A percentile compares a stretch with the other conserved stretches of the same genome.
phyloP scores from a whole-genome alignment of 148 eudicot species.

The Rhododendron henanense region DNA sequence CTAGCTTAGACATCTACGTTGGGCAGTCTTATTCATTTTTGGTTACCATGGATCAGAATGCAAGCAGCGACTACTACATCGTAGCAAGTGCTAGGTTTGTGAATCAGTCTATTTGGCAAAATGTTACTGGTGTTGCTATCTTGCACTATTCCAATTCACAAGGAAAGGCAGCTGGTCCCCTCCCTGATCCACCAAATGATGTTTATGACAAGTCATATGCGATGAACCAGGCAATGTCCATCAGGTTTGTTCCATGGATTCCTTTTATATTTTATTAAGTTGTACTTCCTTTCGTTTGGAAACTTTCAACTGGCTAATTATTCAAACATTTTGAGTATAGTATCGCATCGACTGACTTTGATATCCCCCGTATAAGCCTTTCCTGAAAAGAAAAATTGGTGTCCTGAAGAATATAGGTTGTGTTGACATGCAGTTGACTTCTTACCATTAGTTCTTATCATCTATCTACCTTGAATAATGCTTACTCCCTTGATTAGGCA shows the following conservation, averaged over 20 bases:
- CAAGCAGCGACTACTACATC: slow-evolving; percentile 86
- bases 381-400: not conserved
- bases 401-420: not conserved
- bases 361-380: not conserved
- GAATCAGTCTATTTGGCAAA: slow-evolving; percentile 71
- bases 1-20: slow-evolving; percentile 82
- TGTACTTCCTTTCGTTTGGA: not conserved
- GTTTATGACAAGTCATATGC: slow-evolving; percentile 57
- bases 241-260: slow-evolving; percentile 54
- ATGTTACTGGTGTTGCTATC: slow-evolving; percentile 88
- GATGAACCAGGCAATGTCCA: slow-evolving; percentile 73
- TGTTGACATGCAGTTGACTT: not conserved
- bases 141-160: slow-evolving; percentile 85
- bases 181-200: slow-evolving; percentile 92
- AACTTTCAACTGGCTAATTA: not conserved
- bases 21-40: slow-evolving; percentile 93
- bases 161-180: slow-evolving; percentile 84
- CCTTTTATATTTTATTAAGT: not conserved
- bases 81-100: slow-evolving; percentile 93
- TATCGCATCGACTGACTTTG: not conserved
- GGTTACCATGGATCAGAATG: slow-evolving; percentile 96
- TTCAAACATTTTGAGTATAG: not conserved
- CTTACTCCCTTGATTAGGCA: slow-evolving; percentile 43
- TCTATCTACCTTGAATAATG: not conserved
- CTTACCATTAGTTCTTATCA: not conserved